Evolutionary conservation across 352 stramenopile genomes (phyloP).

Genomic region (Phytophthora megakarya): DNA sequence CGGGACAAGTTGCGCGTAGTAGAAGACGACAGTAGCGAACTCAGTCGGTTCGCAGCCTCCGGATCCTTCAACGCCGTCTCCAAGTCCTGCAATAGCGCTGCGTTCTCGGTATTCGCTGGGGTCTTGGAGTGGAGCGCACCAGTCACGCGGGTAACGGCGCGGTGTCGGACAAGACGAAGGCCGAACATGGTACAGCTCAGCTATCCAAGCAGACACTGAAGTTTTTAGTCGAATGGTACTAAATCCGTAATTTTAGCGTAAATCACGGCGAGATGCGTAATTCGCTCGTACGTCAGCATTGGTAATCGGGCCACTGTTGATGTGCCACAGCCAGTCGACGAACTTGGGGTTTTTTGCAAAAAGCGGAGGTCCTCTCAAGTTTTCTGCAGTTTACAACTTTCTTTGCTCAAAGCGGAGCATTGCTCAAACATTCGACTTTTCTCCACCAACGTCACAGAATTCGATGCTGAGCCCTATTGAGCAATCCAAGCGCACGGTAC

Average conservation of each 20-base stretch:
- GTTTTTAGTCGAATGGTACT: not conserved
- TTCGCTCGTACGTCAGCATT: slow-evolving; percentile 21
- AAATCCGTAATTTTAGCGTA: slow-evolving; percentile 8
- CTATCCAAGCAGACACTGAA: not conserved
- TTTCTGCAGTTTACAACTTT: no score
- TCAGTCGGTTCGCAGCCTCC: slow-evolving; percentile 36
- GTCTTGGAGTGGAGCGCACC: slow-evolving; percentile 35
- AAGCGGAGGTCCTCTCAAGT: no score
- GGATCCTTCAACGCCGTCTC: slow-evolving; percentile 45
- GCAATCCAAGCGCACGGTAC: slow-evolving; percentile 76
- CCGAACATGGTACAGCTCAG: no score
- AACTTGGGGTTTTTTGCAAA: slow-evolving; percentile 18
- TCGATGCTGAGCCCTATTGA: slow-evolving; percentile 60
- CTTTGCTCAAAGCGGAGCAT: no score
- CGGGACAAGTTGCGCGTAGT: slow-evolving; percentile 56
- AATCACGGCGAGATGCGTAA: slow-evolving; percentile 8
- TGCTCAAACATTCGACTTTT: slow-evolving; percentile 6
- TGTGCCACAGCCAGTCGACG: slow-evolving; percentile 25
- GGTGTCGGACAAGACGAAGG: slow-evolving; percentile 5
- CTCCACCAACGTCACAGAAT: not conserved
- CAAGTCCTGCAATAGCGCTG: slow-evolving; percentile 47
- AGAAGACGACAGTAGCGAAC: slow-evolving; percentile 49
- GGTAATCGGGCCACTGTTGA: slow-evolving; percentile 17
- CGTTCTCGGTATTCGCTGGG: slow-evolving; percentile 36
- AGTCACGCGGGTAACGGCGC: not conserved